Evolutionary conservation across 1,284 basidiomycete species (phyloP).

Genomic region (Ceratobasidium theobromae): DNA sequence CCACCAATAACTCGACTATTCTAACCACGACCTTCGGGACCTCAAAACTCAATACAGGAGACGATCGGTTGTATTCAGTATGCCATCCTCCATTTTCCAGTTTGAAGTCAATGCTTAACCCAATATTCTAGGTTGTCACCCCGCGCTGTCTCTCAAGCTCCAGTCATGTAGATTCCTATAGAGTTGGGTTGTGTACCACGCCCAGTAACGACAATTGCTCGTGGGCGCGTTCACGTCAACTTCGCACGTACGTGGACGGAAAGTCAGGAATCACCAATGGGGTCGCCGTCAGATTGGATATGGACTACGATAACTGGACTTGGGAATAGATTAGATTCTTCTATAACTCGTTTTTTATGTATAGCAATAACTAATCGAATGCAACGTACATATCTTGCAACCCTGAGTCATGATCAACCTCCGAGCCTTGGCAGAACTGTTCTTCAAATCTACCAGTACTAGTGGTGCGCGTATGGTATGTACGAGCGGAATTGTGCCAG

Average conservation of each 20-base stretch:
- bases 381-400: neutral
- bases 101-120: neutral
- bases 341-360: too few species aligned
- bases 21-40: slow-evolving; percentile 9
- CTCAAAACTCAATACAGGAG: neutral
- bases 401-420: too few species aligned
- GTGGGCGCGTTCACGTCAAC: slow-evolving; percentile 23
- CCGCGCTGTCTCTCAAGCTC: slow-evolving; percentile 9
- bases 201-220: neutral
- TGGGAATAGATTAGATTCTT: slow-evolving; percentile 4
- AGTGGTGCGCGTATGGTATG: too few species aligned
- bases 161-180: slow-evolving; percentile 26
- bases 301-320: slow-evolving; percentile 25
- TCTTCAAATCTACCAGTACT: too few species aligned
- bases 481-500: too few species aligned
- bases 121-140: neutral
- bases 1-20: neutral
- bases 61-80: slow-evolving; percentile 3
- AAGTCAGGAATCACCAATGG: slow-evolving; percentile 16
- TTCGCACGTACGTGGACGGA: slow-evolving; percentile 13
- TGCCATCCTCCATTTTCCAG: neutral
- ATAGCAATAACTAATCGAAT: too few species aligned
- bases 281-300: slow-evolving; percentile 6
- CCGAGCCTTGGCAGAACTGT: too few species aligned
- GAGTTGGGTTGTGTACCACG: slow-evolving; percentile 6